Base-by-base conservation (phyloP, 1,284 basidiomycete species). In the Cryptococcus sp. region DNA sequence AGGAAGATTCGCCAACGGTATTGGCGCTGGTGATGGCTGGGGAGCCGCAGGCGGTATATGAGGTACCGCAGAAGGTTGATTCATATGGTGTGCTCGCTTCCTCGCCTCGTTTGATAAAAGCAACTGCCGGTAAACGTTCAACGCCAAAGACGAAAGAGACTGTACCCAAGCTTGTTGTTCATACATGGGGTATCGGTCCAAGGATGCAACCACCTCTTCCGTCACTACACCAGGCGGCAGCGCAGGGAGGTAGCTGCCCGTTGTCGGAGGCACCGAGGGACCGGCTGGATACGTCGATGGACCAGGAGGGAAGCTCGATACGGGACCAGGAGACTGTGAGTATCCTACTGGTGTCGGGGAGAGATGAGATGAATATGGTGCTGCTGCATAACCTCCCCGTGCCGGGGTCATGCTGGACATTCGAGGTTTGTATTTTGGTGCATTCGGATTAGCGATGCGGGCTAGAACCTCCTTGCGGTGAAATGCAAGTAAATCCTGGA, bases 81-180 rank as follows among this genome's bases (percentile, higher is more conserved):
- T 59, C 29, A 34, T 34, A 34, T 34, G 29, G 29, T 34, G 29
- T 13, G 29, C 29, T 15, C 70, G 59, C 41, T 67, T 70, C 22
- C 65, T 55, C n/a, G 65, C 68, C 43, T 74, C 71, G 49, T 64
- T 63, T 17, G 61, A 61, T 5, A 67, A 68, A 13, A 63, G 39
- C 57, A 74, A 65, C 47, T 69, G 65, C 15, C 72, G 64, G 56
- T 73, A 73, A 16, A 72, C 62, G 26, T 63, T 58, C 57, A 69
- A 54, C 7, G 64, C 67, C 13, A 70, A 54, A 0, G 71, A 67
- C 1, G 67, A 63, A 0, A 78, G 65, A 1, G 70, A 65, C 13
- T 59, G 56, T 8, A 64, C 61, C 76, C 76, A 78, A 1, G 67
- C 65, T 55, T 70, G 65, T 59, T 72, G 73, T 52, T 77, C 75